Base-by-base conservation (phyloP, 129 eudicot species). In the Lactuca sativa region DNA sequence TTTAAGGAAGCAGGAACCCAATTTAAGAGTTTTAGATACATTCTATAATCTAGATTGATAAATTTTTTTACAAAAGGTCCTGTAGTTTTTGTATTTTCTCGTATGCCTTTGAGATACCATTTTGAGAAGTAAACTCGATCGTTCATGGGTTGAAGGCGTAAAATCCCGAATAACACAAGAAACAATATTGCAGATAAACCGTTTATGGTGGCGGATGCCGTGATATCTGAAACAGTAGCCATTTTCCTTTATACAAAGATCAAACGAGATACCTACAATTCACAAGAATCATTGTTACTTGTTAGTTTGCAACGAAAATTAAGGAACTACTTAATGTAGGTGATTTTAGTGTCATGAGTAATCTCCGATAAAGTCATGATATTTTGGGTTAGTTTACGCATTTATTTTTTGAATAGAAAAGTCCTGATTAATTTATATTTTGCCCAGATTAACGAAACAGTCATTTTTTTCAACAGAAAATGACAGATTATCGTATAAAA, bases 1-100 rank as follows among this genome's bases (percentile, higher is more conserved):
- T 80, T 71, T 72, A 89, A 62, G 54, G 96, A 92, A 30, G 84
- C 90, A 40, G 96, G 92, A 84, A 89, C 86, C 96, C 96, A 89
- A 3, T 69, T 83, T 81, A 84, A 82, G 67, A 89, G 86, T 66
- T 49, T 83, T 31, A 89, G 40, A 52, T 89, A 89, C 71, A 76
- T 81, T 72, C 81, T 81, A 47, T 18, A 56, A 67, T 89, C 96
- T 63, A 86, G 62, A 71, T 86, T 89, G 32, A 89, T 78, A 66
- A 89, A 81, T 63, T 83, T 81, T 44, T 69, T 81, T 55, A 86
- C 79, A 53, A 64, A 55, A 2, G 82, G 58, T 57, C 91, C 85
- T 30, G 90, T 54, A 41, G 73, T 69, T 43, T 55, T 71, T 31
- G 92, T 90, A 49, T 81, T 83, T 6, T 80, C 86, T 52, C 92